phyloP scores from a whole-genome alignment of 2,329 filamentous ascomycete species.

The Aspergillus thermomutatus region DNA sequence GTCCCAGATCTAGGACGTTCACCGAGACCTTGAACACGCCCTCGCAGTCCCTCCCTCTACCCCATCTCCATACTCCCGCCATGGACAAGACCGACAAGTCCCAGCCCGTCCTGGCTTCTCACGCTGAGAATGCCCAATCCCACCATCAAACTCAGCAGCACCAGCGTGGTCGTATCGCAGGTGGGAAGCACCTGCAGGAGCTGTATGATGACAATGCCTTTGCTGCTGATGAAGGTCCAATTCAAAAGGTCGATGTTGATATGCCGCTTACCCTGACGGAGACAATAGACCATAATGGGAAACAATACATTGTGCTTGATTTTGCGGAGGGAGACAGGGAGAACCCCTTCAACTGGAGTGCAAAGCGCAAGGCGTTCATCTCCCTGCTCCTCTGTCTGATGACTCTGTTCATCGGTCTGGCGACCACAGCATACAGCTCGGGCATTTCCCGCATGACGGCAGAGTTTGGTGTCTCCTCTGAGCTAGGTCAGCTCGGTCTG shows the following conservation, averaged over 20 bases:
- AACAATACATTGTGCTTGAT: conserved; percentile 46
- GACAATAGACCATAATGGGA: conserved; percentile 40
- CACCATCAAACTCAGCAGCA: conserved; percentile 2
- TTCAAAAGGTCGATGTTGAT: conserved; percentile 45
- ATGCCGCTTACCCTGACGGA: conserved; percentile 49
- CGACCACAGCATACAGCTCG: conserved; percentile 53
- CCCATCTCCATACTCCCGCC: background rate
- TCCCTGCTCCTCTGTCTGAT: conserved; percentile 49
- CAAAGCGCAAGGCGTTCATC: conserved; percentile 45
- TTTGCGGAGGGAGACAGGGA: conserved; percentile 47
- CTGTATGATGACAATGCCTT: conserved; percentile 18
- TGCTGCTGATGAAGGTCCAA: conserved; percentile 13
- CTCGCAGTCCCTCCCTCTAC: no score
- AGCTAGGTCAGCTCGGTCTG: conserved; percentile 49
- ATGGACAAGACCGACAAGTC: conserved; percentile 23
- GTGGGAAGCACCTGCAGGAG: conserved; percentile 25
- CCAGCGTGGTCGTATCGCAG: conserved; percentile 20
- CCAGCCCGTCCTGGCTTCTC: conserved; percentile 22
- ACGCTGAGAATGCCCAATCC: conserved; percentile 20
- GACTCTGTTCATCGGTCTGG: conserved; percentile 54
- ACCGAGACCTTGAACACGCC: no score
- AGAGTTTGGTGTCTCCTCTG: conserved; percentile 42
- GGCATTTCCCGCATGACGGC: conserved; percentile 46
- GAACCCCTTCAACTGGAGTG: conserved; percentile 53
- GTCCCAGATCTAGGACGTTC: no score